Evolutionary conservation across 352 stramenopile genomes (phyloP).

Genomic region (Globisporangium yorkense): DNA sequence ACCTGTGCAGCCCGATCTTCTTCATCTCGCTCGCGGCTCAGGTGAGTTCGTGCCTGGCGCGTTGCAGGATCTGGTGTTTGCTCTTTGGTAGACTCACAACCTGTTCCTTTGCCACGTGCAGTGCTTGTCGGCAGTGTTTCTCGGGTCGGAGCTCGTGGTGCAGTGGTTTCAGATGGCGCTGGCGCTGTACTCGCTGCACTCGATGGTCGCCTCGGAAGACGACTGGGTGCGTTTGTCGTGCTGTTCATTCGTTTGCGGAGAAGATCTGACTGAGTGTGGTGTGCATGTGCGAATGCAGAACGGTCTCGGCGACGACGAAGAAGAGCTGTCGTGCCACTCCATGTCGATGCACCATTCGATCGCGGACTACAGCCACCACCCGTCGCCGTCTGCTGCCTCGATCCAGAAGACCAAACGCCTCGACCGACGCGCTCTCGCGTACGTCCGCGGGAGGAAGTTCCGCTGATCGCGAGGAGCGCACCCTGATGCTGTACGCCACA

Average conservation of each 20-base stretch:
- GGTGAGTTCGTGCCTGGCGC: conserved; percentile 16
- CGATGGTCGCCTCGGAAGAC: conserved; percentile 67
- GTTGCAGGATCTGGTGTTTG: not conserved
- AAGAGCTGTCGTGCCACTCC: conserved; percentile 46
- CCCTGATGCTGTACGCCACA: not conserved
- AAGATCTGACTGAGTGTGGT: not conserved
- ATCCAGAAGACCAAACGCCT: conserved; percentile 79
- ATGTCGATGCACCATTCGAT: conserved; percentile 66
- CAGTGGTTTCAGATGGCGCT: conserved; percentile 81
- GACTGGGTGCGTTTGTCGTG: conserved; percentile 43
- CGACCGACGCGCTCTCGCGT: conserved; percentile 68
- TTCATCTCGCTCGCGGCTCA: conserved; percentile 78
- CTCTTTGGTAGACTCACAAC: not conserved
- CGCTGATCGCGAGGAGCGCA: conserved; percentile 23
- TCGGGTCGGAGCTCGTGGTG: conserved; percentile 75
- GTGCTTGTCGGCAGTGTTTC: conserved; percentile 76
- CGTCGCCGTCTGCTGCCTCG: conserved; percentile 47
- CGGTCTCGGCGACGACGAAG: conserved; percentile 56
- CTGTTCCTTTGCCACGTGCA: conserved; percentile 8
- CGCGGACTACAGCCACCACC: conserved; percentile 69
- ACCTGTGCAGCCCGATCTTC: conserved; percentile 78
- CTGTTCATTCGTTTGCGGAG: not conserved
- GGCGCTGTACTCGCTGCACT: conserved; percentile 79
- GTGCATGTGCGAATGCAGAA: conserved; percentile 17
- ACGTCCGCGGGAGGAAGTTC: conserved; percentile 66